Evolutionary conservation across 352 stramenopile genomes (phyloP).

Genomic region (Pythium insidiosum): DNA sequence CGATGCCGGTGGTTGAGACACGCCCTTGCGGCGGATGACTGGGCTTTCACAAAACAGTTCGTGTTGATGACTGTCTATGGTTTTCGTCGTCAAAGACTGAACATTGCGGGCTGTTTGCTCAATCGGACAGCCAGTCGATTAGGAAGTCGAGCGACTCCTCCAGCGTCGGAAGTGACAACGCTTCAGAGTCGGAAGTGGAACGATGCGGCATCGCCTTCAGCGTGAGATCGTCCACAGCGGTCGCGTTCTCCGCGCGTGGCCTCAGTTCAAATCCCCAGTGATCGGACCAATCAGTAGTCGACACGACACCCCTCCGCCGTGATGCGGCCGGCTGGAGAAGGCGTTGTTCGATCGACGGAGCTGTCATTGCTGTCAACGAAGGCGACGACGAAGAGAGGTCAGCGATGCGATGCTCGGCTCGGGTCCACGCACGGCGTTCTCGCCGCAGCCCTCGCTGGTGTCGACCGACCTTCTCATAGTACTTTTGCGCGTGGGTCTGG

Average conservation of each 20-base stretch:
- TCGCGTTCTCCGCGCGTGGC: too few relatives aligned
- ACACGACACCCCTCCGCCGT: too few relatives aligned
- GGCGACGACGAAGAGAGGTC: too few relatives aligned
- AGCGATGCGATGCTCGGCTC: constrained; percentile 15
- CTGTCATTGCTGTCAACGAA: too few relatives aligned
- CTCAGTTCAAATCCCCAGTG: too few relatives aligned
- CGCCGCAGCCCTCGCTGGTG: constrained; percentile 11
- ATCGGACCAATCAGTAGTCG: too few relatives aligned
- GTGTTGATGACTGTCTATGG: too few relatives aligned
- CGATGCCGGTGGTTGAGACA: too few relatives aligned
- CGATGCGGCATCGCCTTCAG: not conserved
- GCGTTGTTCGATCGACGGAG: too few relatives aligned
- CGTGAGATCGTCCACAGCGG: not conserved
- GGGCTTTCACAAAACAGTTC: too few relatives aligned
- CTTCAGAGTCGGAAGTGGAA: not conserved
- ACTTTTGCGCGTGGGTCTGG: constrained; percentile 17
- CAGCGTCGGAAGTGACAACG: constrained; percentile 4
- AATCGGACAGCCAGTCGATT: constrained; percentile 11
- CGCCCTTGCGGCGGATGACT: too few relatives aligned
- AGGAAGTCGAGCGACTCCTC: constrained; percentile 12
- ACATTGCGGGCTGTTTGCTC: not conserved
- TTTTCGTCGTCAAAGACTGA: not conserved
- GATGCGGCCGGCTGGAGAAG: too few relatives aligned
- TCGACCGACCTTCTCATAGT: constrained; percentile 16
- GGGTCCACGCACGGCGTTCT: constrained; percentile 6